Evolutionary conservation across 768 basidiomycete species (phyloP).

Genomic region (Phanerodontia chrysosporium): DNA sequence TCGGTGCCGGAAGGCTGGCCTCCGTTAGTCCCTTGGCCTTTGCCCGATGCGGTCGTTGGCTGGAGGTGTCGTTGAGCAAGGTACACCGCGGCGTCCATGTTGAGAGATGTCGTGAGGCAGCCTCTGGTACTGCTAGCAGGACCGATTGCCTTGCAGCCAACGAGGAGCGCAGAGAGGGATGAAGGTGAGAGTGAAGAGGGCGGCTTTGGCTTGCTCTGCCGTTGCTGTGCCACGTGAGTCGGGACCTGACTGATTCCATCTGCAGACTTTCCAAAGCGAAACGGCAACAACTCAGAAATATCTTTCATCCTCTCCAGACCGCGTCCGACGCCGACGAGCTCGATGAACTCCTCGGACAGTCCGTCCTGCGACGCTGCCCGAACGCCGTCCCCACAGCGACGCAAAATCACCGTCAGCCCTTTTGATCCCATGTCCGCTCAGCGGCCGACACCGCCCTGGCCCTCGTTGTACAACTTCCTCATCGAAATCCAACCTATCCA

Average conservation of each 20-base stretch:
- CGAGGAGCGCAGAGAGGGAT: background rate
- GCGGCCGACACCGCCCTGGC: background rate
- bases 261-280: background rate
- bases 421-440: background rate
- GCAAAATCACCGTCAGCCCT: too few species aligned
- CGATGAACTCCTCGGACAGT: background rate
- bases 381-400: background rate
- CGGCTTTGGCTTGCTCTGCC: conserved; percentile 1
- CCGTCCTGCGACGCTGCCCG: background rate
- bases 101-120: too few species aligned
- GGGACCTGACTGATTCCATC: background rate
- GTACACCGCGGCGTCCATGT: conserved; percentile 12
- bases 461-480: background rate
- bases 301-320: background rate
- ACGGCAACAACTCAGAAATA: background rate
- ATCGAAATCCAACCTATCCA: conserved; percentile 30
- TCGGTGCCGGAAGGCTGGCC: background rate
- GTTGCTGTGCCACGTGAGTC: conserved; percentile 1
- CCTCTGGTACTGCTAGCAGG: too few species aligned
- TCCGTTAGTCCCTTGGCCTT: background rate
- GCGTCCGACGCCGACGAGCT: background rate
- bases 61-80: background rate
- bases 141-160: background rate
- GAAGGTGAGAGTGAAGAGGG: conserved; percentile 7
- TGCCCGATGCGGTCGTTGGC: conserved; percentile 5